These are phyloP conservation scores for Tylopilus rubrobrunneus DNA, from an alignment of 768 basidiomycete species.

Conservation along the genomic window DNA sequence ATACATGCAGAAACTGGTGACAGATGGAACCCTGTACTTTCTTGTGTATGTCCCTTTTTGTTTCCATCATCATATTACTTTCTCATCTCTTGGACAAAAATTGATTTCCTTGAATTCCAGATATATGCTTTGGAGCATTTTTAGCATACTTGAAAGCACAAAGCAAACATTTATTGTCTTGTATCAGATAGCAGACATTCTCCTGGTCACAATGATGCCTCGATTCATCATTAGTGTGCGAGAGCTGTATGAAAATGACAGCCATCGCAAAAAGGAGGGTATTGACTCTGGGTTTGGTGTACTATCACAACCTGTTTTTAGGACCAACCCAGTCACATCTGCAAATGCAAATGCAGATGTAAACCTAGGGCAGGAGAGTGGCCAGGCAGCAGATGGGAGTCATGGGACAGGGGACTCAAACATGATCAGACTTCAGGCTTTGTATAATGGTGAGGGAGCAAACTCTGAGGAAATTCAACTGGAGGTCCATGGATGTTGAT, in stretches of 20 bases:
- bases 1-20: background rate
- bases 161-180: too few species aligned
- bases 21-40: slow-evolving; percentile 8
- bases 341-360: background rate
- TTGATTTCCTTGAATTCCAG: background rate
- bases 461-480: too few species aligned
- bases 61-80: too few species aligned
- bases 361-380: too few species aligned
- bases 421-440: too few species aligned
- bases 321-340: too few species aligned
- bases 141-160: too few species aligned
- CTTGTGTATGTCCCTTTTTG: background rate
- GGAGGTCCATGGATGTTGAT: too few species aligned
- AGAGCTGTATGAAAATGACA: background rate
- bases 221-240: background rate
- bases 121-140: background rate
- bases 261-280: background rate
- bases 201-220: background rate
- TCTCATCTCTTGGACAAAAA: background rate
- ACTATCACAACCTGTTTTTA: background rate
- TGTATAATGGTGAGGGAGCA: too few species aligned
- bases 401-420: too few species aligned
- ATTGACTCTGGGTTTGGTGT: background rate
- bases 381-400: too few species aligned
- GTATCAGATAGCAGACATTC: too few species aligned